Base-by-base conservation (phyloP, 2,329 filamentous ascomycete species). In the Neodidymelliopsis sp. region DNA sequence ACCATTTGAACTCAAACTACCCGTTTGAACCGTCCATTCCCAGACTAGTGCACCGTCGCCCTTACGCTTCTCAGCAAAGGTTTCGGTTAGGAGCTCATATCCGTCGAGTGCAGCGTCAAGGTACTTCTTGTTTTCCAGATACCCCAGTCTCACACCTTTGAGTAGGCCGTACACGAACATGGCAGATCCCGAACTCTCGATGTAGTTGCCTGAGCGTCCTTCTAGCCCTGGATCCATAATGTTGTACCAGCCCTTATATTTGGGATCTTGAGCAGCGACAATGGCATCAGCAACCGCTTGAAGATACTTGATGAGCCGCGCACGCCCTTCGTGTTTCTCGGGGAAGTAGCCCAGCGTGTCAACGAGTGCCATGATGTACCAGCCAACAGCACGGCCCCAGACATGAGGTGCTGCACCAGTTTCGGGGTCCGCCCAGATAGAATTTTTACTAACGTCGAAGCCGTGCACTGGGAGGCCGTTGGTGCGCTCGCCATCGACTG, bases 151-250 rank as follows among this genome's bases (percentile, higher is more conserved):
- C 16, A 45, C 23, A 20, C 47, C 81, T 55, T 75, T 79, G 11
- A 84, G 62, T 53, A 82, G 67, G 0, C 79, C 78, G 47, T 80
- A 82, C 0, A 77, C 74, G 54, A 84, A 84, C 78, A 86, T 82
- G 2, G 80, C 79, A 12, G 78, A 79, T 9, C 77, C 81, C 38
- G 80, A 84, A 28, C 79, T 80, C 71, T 86, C 83, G 31, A 86
- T 75, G 62, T 84, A 86, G 62, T 86, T 86, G 0, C 79, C 79
- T 19, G 74, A 48, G 5, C 65, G 60, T n/a, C 8, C 12, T 20
- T 49, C 40, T 5, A 50, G 30, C 2, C 75, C 76, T 0, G 76
- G 75, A 53, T 76, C 77, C 72, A 84, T 79, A 35, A 85, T 72
- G 48, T 84, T 73, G 79, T 81, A 85, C 77, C 83, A 85, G 2